A percentile compares a stretch with the other conserved stretches of the same genome.
These are phyloP conservation scores for Wickerhamomyces bisporus DNA, from an alignment of 805 yeast species.

Conservation along the genomic window DNA sequence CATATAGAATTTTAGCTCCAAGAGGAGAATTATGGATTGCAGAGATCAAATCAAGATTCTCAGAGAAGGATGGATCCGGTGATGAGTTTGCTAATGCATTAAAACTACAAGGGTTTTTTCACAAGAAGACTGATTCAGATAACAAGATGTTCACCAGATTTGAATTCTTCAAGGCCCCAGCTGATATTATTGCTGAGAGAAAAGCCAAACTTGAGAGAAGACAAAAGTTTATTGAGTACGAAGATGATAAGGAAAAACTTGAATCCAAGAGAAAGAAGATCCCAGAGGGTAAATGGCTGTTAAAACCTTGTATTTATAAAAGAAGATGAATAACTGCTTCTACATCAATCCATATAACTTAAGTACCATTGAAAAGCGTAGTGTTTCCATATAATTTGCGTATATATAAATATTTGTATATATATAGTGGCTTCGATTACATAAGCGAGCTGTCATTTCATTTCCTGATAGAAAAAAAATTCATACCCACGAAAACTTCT, in stretches of 20 bases:
- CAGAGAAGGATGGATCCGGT: slow-evolving; percentile 68
- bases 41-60: slow-evolving; percentile 89
- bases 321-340: slow-evolving; percentile 45
- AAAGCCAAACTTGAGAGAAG: slow-evolving; percentile 56
- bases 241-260: slow-evolving; percentile 55
- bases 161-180: slow-evolving; percentile 86
- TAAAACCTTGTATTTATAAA: slow-evolving; percentile 95
- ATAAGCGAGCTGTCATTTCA: no score
- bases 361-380: no score
- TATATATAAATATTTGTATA: no score
- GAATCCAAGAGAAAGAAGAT: slow-evolving; percentile 45
- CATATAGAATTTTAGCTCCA: slow-evolving; percentile 79
- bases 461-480: no score
- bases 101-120: slow-evolving; percentile 78
- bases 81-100: slow-evolving; percentile 77
- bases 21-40: slow-evolving; percentile 97
- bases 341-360: not conserved
- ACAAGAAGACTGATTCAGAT: slow-evolving; percentile 76
- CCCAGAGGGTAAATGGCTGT: slow-evolving; percentile 82
- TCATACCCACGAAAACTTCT: no score
- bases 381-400: no score
- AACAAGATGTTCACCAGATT: slow-evolving; percentile 94
- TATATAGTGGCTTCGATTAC: no score
- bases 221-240: slow-evolving; percentile 66
- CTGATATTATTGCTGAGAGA: slow-evolving; percentile 58